Base-by-base conservation (phyloP, 768 basidiomycete species). In the Tephrocybe sp. region DNA sequence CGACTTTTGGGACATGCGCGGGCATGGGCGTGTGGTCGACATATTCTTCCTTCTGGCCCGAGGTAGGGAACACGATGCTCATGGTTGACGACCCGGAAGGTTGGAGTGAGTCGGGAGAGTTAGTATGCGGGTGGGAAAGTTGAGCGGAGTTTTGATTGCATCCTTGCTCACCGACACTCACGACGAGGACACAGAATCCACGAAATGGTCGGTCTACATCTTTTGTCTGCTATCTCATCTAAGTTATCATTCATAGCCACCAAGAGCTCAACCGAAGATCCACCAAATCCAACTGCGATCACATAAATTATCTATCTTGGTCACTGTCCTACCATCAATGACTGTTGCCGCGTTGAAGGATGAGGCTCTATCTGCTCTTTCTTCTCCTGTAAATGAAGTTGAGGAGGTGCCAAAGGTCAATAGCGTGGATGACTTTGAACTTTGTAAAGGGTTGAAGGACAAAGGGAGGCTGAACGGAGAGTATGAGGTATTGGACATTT, bases 271-370 rank as follows among this genome's bases (percentile, higher is more conserved):
- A 32, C 82, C 84, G 7, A 87, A 83, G 67, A 71, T 79, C 41
- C 83, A 84, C 67, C 82, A 87, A 46, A 60, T 90, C 15, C 73
- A 82, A n/a, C 65, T 89, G 56, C 88, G 86, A 60, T 85, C 87
- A 0, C 86, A 89, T 70, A 87, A 81, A 55, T 68, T 86, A 44
- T 84, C 84, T 5, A 69, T 89, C 56, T 75, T 86, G 58, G 67
- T 85, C 54, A 79, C 82, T 6, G 73, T 76, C 9, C 65, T 74
- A 34, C 82, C 80, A 7, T 75, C 73, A 27, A 75, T 75, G 8
- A 79, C 79, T 5, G 70, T 91, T 60, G 72, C 66, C 11, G 68
- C 70, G n/a, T 56, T 89, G 34, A 90, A 90, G 61, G 66, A 71
- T 30, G 83, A 89, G 44, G 80, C 78, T 0, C 63, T 89, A 1